Conservation (phyloP, 441 rosid genomes). For the Populus hybrid region DNA sequence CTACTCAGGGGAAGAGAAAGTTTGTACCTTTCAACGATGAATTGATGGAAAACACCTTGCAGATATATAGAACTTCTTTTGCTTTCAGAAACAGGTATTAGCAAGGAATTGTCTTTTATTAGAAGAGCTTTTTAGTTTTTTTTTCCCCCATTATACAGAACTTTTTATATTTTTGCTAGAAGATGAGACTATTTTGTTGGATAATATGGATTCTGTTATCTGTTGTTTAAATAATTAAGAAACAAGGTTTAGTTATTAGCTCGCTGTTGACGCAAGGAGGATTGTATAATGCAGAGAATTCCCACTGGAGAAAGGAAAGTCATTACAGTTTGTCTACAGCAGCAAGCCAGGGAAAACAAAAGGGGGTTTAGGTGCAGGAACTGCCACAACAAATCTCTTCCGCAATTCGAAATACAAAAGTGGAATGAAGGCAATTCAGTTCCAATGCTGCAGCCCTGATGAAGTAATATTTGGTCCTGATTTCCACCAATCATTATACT, state of each 20-base stretch:
- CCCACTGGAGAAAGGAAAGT: conserved; percentile 67
- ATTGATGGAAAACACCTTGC: conserved; percentile 74
- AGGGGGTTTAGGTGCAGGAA: conserved; percentile 78
- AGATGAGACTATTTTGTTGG: neutral
- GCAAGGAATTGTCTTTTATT: neutral
- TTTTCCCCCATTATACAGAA: neutral
- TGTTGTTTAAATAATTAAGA: neutral
- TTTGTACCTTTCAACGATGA: conserved; percentile 79
- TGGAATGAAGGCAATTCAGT: conserved; percentile 61
- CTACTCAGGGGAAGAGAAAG: conserved; percentile 89
- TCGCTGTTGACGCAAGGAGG: conserved; percentile 8
- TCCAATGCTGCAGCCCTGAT: conserved; percentile 75
- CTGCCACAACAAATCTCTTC: conserved; percentile 86
- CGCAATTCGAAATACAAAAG: conserved; percentile 57
- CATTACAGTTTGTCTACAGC: conserved; percentile 72
- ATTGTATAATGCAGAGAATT: conserved; percentile 62
- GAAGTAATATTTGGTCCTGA: conserved; percentile 92
- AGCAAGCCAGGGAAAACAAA: conserved; percentile 72
- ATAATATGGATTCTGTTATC: neutral
- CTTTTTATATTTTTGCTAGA: neutral
- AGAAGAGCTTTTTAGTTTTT: conserved; percentile 1
- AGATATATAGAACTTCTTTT: conserved; percentile 78
- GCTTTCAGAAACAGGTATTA: conserved; percentile 85
- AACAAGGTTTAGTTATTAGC: neutral
- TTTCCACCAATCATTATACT: conserved; percentile 81